Conservation (phyloP, 768 basidiomycete species). For the Russula virescens region DNA sequence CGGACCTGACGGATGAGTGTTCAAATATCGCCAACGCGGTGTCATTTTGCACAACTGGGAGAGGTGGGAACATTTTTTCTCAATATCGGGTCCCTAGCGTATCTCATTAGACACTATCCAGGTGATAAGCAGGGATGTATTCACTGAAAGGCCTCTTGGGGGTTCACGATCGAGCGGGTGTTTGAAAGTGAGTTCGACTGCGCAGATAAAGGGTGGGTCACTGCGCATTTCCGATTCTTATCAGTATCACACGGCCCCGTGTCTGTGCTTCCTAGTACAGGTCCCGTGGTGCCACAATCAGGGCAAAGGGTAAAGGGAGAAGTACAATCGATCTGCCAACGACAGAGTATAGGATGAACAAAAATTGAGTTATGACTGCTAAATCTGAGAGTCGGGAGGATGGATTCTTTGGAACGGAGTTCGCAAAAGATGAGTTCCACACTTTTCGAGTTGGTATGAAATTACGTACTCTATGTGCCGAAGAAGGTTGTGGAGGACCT, state of each 20-base stretch:
- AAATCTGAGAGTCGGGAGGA: too few relatives aligned
- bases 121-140: background rate
- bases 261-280: constrained; percentile 14
- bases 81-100: background rate
- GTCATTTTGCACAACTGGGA: constrained; percentile 23
- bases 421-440: too few relatives aligned
- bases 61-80: constrained; percentile 6
- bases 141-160: constrained; percentile 1
- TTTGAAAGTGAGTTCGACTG: background rate
- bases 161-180: background rate
- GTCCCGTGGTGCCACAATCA: background rate
- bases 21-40: constrained; percentile 56
- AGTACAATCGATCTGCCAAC: too few relatives aligned
- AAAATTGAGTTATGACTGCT: too few relatives aligned
- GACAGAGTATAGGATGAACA: too few relatives aligned
- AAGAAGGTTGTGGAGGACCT: too few relatives aligned
- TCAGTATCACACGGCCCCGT: constrained; percentile 11
- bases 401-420: too few relatives aligned
- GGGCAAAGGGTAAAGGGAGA: too few relatives aligned
- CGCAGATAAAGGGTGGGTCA: background rate
- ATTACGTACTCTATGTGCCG: too few relatives aligned
- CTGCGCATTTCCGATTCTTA: background rate
- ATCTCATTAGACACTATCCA: background rate
- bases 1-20: constrained; percentile 55
- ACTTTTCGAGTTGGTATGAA: too few relatives aligned